Percentiles rank a stretch among this genome's conserved stretches.
Conservation (phyloP, 805 yeast genomes). For the Candida sithepensis region DNA sequence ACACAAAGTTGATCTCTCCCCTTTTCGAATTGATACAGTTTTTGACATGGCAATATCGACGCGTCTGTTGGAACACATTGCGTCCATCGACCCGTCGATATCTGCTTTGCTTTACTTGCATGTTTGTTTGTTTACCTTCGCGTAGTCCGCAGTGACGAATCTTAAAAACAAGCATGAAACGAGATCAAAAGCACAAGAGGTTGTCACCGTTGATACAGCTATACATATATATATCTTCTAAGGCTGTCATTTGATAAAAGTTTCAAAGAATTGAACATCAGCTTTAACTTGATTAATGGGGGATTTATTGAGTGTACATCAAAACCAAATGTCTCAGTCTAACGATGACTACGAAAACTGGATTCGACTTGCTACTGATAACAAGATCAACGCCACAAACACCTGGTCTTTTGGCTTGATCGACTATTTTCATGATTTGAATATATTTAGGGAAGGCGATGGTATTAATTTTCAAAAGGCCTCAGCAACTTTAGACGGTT, state of each 20-base stretch:
- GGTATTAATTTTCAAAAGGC: conserved; percentile 88
- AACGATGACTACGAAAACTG: conserved; percentile 66
- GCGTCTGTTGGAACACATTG: too few species aligned
- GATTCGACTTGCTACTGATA: conserved; percentile 80
- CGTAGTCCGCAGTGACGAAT: neutral
- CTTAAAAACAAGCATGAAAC: conserved; percentile 5
- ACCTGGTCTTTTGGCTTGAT: conserved; percentile 90
- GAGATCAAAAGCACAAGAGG: too few species aligned
- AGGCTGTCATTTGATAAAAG: too few species aligned
- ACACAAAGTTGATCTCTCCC: too few species aligned
- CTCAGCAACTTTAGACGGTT: conserved; percentile 87
- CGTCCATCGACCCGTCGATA: conserved; percentile 6
- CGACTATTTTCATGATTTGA: conserved; percentile 85
- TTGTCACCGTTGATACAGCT: too few species aligned
- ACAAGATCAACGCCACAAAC: conserved; percentile 77
- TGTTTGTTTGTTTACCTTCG: neutral
- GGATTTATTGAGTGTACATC: conserved; percentile 9
- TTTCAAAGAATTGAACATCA: too few species aligned
- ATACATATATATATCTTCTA: too few species aligned
- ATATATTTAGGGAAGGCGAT: conserved; percentile 70
- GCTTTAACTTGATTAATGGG: neutral
- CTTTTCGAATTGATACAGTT: conserved; percentile 9
- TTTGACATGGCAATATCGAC: conserved; percentile 12
- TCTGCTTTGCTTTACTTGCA: too few species aligned
- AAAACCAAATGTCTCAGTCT: conserved; percentile 14